Percentiles rank a stretch among this genome's conserved stretches.
Evolutionary conservation across 768 basidiomycete genomes (phyloP).

Genomic region (Rhizopogon roseolus): DNA sequence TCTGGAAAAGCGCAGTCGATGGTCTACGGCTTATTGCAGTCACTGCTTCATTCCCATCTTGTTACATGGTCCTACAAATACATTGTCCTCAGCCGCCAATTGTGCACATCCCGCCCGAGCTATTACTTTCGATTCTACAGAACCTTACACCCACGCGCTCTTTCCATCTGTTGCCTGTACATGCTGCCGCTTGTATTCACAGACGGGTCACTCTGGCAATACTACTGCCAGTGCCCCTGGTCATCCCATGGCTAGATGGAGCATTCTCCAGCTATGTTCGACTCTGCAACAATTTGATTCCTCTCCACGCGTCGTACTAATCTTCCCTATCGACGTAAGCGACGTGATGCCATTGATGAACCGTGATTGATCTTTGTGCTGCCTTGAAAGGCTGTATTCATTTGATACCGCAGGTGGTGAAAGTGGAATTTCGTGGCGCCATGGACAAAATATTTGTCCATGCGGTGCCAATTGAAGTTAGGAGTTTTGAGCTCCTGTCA

Average conservation of each 20-base stretch:
- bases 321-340: background rate
- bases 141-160: background rate
- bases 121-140: background rate
- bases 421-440: background rate
- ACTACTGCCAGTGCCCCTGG: slow-evolving; percentile 8
- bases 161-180: background rate
- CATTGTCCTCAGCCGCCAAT: too few species aligned
- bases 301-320: background rate
- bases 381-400: background rate
- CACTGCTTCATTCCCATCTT: background rate
- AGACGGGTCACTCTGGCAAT: background rate
- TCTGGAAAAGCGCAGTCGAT: background rate
- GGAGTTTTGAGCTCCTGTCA: background rate
- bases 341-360: background rate
- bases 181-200: too few species aligned
- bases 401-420: background rate
- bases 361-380: background rate
- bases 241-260: slow-evolving; percentile 22
- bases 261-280: background rate
- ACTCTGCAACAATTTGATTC: background rate
- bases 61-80: background rate
- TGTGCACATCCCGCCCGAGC: background rate
- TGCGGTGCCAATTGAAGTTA: background rate
- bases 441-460: background rate
- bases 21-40: background rate